phyloP scores from a whole-genome alignment of 2,329 filamentous ascomycete species.

The Penicillium polonicum region DNA sequence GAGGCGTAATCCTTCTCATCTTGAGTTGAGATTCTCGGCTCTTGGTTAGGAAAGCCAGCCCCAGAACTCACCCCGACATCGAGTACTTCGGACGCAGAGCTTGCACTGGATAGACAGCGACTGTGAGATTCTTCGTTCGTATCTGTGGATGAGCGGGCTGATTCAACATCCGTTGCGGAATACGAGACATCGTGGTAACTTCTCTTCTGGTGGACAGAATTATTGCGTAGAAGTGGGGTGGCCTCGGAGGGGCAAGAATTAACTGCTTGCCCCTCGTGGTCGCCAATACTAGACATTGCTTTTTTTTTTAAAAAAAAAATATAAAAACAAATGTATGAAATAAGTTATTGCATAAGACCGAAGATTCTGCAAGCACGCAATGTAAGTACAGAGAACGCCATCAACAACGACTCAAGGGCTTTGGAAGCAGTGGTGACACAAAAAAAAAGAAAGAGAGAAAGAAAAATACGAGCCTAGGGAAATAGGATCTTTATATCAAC shows the following conservation, averaged over 20 bases:
- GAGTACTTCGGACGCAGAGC: conserved; percentile 29
- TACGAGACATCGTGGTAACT: conserved; percentile 9
- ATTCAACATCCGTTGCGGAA: conserved; percentile 8
- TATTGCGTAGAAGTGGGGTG: conserved; percentile 16
- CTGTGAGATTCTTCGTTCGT: conserved; percentile 19
- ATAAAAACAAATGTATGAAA: not conserved
- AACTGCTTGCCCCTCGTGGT: not conserved
- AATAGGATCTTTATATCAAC: not conserved
- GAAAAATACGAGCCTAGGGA: not conserved
- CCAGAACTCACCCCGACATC: conserved; percentile 27
- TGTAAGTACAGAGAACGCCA: not conserved
- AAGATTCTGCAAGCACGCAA: conserved; percentile 3
- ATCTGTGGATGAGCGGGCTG: conserved; percentile 1
- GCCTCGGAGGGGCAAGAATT: conserved; percentile 13
- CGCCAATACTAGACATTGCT: not conserved
- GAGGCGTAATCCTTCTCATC: conserved; percentile 27
- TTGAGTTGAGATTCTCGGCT: conserved; percentile 3
- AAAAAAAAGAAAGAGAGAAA: too few relatives aligned
- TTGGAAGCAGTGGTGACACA: not conserved
- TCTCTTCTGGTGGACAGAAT: conserved; percentile 1
- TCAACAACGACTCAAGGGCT: not conserved
- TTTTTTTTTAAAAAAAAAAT: too few relatives aligned
- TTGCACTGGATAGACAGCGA: conserved; percentile 25
- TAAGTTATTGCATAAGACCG: not conserved
- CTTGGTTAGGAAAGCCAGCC: conserved; percentile 2